Evolutionary conservation across 83 land plant species (phyloP), one percentile per base, ranked within the genome.

Genomic region (Picea engelmannii): DNA sequence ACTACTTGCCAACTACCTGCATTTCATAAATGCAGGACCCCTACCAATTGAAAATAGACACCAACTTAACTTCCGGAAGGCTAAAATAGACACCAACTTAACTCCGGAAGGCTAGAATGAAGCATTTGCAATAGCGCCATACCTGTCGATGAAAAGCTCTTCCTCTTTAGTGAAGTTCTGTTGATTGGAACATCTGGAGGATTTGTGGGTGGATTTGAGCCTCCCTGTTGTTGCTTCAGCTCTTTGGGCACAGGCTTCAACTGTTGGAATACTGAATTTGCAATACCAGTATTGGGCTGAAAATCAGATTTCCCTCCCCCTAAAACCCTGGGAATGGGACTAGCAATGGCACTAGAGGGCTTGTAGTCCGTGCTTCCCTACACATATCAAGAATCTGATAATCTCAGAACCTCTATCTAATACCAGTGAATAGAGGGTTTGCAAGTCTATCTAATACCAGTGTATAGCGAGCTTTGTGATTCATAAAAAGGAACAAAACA

Each of bases 131-230:
- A 11, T 11, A 52, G 58, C 58, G 12, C 58, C 58, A 69, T 69
- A 69, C 73, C 73, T 69, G 73, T 38, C 7, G 47, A 35, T 35
- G 40, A 35, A 38, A 69, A 35, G 20, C 20, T 69, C 73, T 69
- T 69, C 73, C 73, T 69, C 73, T 69, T 69, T 35, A 69, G 47
- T 73, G 21, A 44, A 73, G 15, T 9, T 73, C 21, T 44, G 23
- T 11, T 10, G 2, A 10, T 20, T 73, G 76, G 58, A 1, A 20
- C 55, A 20, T 73, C 17, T 49, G 23, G 9, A 21, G 24, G 15
- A 21, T n/a, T 73, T 11, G 58, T 10, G 23, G 13, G 12, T 9
- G 55, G 25, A 21, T n/a, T 73, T n/a, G 58, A 8, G 23, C 5
- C 25, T 73, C 40, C 76, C 42, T 44, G 24, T n/a, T 7, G 76